Percentiles rank a stretch among this genome's conserved stretches.
phyloP scores from a whole-genome alignment of 352 stramenopile genomes.

The Globisporangium recalcitrans region DNA sequence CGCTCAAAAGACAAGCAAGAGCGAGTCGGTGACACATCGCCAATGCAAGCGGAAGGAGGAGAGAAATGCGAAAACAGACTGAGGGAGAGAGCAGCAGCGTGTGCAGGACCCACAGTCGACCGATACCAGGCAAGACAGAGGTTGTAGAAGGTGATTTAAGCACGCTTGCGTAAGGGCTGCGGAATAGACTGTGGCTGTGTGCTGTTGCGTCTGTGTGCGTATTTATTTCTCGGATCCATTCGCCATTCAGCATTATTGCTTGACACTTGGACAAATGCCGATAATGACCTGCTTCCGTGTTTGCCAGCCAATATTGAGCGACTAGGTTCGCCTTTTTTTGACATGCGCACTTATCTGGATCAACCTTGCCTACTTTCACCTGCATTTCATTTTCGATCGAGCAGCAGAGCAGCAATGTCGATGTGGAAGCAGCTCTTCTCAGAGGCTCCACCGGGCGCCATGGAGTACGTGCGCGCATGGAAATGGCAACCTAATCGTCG shows the following conservation, averaged over 20 bases:
- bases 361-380: neutral
- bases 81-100: neutral
- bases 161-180: neutral
- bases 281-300: neutral
- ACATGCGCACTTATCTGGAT: neutral
- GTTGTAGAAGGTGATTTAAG: neutral
- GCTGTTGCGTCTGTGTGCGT: neutral
- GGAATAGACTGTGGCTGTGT: neutral
- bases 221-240: neutral
- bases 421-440: conserved; percentile 75
- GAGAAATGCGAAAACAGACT: too few relatives aligned
- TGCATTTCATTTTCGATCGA: neutral
- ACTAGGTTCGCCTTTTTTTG: neutral
- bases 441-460: conserved; percentile 52
- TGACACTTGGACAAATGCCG: neutral
- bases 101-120: neutral
- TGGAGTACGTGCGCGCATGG: conserved; percentile 41
- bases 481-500: neutral
- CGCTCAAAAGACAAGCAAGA: neutral
- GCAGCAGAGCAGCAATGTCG: conserved; percentile 11
- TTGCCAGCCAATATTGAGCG: neutral
- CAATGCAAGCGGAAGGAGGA: neutral
- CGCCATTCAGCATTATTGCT: too few relatives aligned
- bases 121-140: neutral
- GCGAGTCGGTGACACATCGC: neutral